Conservation (phyloP, 495 filamentous ascomycete species). For the Penicillium nucicola region DNA sequence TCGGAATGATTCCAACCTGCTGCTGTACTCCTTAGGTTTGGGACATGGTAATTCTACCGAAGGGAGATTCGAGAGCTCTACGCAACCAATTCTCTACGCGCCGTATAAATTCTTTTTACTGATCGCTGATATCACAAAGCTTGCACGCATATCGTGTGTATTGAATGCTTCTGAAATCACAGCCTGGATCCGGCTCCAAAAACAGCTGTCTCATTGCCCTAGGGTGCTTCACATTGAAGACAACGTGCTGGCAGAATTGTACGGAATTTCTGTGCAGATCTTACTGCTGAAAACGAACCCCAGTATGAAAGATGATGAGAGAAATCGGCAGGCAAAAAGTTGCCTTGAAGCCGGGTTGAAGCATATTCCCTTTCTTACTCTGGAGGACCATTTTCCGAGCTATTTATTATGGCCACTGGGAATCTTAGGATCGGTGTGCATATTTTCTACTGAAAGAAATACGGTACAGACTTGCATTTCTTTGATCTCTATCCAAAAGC, state of each 20-base stretch:
- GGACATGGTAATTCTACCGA: neutral
- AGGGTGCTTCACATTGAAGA: neutral
- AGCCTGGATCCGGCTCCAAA: neutral
- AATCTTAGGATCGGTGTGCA: conserved; percentile 2
- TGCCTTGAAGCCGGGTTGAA: neutral
- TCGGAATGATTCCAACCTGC: neutral
- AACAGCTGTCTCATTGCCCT: neutral
- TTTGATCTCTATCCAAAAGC: neutral
- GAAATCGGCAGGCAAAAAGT: neutral
- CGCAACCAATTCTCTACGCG: conserved; percentile 10
- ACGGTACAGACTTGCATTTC: neutral
- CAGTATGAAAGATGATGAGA: neutral
- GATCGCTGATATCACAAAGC: conserved; percentile 11
- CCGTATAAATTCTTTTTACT: conserved; percentile 11
- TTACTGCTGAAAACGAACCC: conserved; percentile 9
- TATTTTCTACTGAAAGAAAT: neutral
- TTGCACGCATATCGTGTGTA: conserved; percentile 2
- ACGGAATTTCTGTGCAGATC: neutral
- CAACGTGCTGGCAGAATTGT: neutral
- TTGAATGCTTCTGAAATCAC: neutral
- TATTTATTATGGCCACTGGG: conserved; percentile 11
- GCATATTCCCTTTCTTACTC: neutral
- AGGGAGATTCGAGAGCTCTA: neutral
- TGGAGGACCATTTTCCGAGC: conserved; percentile 2
- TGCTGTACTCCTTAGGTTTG: neutral